These are phyloP conservation scores for Polyporus arcularius DNA, from an alignment of 768 basidiomycete species.

Conservation along the genomic window DNA sequence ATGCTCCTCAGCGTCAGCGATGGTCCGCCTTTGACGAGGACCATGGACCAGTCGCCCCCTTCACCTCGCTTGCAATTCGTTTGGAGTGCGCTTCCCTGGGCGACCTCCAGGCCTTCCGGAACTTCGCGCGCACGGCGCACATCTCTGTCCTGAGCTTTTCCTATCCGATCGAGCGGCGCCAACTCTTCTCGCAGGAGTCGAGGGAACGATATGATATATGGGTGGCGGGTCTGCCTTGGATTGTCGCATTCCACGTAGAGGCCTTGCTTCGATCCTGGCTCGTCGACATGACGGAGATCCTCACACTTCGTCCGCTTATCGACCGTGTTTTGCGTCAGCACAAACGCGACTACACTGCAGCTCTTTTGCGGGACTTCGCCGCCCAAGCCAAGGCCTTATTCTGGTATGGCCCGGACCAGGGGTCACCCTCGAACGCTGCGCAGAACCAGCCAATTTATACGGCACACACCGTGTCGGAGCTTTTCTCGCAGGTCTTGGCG, in stretches of 20 bases:
- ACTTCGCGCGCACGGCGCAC: slow-evolving; percentile 40
- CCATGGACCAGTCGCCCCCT: slow-evolving; percentile 50
- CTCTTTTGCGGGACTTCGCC: slow-evolving; percentile 44
- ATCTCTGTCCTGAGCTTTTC: slow-evolving; percentile 33
- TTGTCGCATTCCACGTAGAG: slow-evolving; percentile 63
- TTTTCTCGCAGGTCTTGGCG: slow-evolving; percentile 21
- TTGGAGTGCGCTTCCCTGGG: slow-evolving; percentile 41
- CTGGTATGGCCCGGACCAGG: slow-evolving; percentile 22
- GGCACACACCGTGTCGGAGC: slow-evolving; percentile 5
- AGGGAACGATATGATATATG: slow-evolving; percentile 35
- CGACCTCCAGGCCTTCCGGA: slow-evolving; percentile 41
- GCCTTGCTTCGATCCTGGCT: slow-evolving; percentile 36
- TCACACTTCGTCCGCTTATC: slow-evolving; percentile 41
- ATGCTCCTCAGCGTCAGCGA: slow-evolving; percentile 32
- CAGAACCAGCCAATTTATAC: slow-evolving; percentile 2
- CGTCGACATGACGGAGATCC: slow-evolving; percentile 55
- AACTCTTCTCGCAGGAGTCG: slow-evolving; percentile 43
- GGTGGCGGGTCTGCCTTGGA: slow-evolving; percentile 44
- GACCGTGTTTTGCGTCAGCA: slow-evolving; percentile 29
- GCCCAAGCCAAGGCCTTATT: slow-evolving; percentile 22
- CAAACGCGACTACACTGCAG: slow-evolving; percentile 38
- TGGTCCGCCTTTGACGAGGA: slow-evolving; percentile 37
- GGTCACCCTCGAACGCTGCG: background rate
- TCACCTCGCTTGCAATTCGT: slow-evolving; percentile 53
- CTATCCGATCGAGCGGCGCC: slow-evolving; percentile 41